Base-by-base conservation (phyloP, 2,329 filamentous ascomycete species). In the Colletotrichum euphorbiae region DNA sequence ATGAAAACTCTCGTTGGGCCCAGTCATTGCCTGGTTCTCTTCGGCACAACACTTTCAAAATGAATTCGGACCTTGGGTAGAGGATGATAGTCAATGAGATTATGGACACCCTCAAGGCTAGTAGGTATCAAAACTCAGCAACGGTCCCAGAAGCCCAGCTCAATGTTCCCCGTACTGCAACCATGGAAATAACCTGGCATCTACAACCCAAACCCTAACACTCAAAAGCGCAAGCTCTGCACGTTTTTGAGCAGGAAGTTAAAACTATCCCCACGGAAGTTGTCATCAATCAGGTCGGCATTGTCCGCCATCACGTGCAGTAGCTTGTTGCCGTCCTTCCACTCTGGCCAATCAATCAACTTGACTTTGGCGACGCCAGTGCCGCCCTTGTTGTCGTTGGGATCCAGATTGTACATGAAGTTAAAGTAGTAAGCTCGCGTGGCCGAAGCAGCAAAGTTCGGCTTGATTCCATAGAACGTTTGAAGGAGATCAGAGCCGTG, bases 401-500 rank as follows among this genome's bases (percentile, higher is more conserved):
- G 88, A 72, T 90, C 83, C 38, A 86, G 73, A 7, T 85, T 80
- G 70, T 89, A 82, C 2, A 89, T 77, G 72, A 91, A 91, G 12
- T 80, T 83, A 56, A 87, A 78, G 71, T 89, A 90, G 74, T 90
- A 90, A 0, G 81, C 80, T 56, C 85, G 82, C 28, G 87, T 84
- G 0, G 82, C 78, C 15, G 71, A 73, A 0, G 81, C 80, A 1
- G 85, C 84, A 43, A 83, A 83, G 68, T 86, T 83, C 1, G 82
- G 79, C 56, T 81, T 70, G 42, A 86, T 77, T 0, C 84, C 85
- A 36, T 82, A 84, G 71, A 88, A 89, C 0, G 87, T 81, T 65
- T 87, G 82, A 12, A 89, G 67, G 1, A 90, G 69, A 63, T 90
- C 89, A 0, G 81, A 83, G 6, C 77, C 87, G 70, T 92, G 90